Evolutionary conservation across 768 basidiomycete species (phyloP).

Genomic region (Mycena crocata): DNA sequence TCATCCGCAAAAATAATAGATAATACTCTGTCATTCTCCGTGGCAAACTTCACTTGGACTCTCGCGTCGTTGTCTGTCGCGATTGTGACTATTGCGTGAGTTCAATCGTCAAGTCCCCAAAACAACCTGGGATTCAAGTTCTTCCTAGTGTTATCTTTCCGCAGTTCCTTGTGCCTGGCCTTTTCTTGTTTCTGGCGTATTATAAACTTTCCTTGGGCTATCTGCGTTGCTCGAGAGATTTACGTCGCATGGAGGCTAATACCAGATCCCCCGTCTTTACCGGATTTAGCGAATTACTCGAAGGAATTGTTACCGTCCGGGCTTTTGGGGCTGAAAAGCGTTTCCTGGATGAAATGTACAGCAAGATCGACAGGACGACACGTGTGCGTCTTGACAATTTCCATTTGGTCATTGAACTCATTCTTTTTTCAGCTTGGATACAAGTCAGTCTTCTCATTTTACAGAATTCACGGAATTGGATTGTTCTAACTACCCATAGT

Average conservation of each 20-base stretch:
- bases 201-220: not conserved
- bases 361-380: conserved; percentile 67
- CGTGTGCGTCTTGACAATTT: not conserved
- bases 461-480: too few species aligned
- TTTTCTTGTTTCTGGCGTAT: not conserved
- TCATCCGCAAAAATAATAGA: too few species aligned
- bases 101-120: conserved; percentile 55
- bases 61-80: conserved; percentile 81
- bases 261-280: conserved; percentile 74
- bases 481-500: too few species aligned
- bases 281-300: conserved; percentile 83
- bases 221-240: conserved; percentile 3
- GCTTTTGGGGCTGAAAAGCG: conserved; percentile 83
- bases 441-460: too few species aligned
- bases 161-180: not conserved
- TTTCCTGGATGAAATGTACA: conserved; percentile 81
- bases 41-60: too few species aligned
- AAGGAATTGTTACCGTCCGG: conserved; percentile 86
- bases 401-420: too few species aligned
- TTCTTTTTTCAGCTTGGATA: too few species aligned
- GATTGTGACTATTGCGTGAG: conserved; percentile 58
- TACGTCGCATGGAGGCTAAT: conserved; percentile 17
- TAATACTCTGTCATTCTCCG: too few species aligned
- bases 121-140: conserved; percentile 68
- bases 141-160: conserved; percentile 46